Conservation (phyloP, 2,329 filamentous ascomycete species). For the Neofusicoccum ribis region DNA sequence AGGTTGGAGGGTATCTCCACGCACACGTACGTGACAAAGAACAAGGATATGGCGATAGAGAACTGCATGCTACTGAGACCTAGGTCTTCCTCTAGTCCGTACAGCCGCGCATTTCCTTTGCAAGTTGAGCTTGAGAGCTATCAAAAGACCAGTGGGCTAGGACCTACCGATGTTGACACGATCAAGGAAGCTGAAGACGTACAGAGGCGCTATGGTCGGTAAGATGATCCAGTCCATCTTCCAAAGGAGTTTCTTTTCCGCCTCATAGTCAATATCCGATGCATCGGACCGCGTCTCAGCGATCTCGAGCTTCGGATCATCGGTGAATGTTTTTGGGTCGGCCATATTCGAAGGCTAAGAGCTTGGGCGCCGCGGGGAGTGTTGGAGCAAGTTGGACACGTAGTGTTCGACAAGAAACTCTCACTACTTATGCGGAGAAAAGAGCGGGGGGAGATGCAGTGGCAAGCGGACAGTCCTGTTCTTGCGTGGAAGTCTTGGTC, state of each 20-base stretch:
- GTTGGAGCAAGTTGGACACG: no score
- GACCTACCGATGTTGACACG: conserved; percentile 67
- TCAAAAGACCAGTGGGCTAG: background rate
- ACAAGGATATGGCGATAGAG: conserved; percentile 54
- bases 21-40: conserved; percentile 49
- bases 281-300: background rate
- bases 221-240: conserved; percentile 67
- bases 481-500: no score
- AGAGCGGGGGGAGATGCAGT: no score
- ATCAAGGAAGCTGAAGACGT: conserved; percentile 75
- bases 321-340: background rate
- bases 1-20: conserved; percentile 49
- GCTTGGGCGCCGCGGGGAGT: no score
- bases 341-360: background rate
- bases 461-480: no score
- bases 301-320: background rate
- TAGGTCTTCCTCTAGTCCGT: conserved; percentile 64
- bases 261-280: conserved; percentile 33
- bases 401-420: no score
- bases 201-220: conserved; percentile 67
- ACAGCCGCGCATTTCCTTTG: conserved; percentile 60
- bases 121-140: background rate
- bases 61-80: conserved; percentile 65
- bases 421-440: no score
- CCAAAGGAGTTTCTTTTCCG: conserved; percentile 59